phyloP scores from a whole-genome alignment of 805 yeast species.

The Yamadazyma nakazawae region DNA sequence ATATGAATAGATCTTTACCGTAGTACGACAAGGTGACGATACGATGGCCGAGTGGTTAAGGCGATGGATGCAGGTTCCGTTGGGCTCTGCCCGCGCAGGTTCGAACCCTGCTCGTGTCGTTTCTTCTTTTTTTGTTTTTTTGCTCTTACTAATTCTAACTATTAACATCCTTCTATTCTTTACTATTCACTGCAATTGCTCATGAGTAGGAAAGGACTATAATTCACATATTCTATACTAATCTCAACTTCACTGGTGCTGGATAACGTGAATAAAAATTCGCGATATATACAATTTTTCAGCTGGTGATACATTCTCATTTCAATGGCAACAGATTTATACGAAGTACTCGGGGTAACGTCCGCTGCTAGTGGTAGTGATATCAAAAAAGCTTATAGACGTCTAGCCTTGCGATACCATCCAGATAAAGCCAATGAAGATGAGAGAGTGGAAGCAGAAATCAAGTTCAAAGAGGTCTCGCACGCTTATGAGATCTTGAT shows the following conservation, averaged over 20 bases:
- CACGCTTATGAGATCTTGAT: constrained; percentile 82
- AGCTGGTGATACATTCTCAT: not conserved
- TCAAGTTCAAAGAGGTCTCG: constrained; percentile 75
- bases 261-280: not conserved
- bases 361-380: constrained; percentile 44
- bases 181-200: too few species aligned
- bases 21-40: constrained; percentile 13
- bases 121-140: constrained; percentile 32
- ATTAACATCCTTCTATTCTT: too few species aligned
- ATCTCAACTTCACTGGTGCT: too few species aligned
- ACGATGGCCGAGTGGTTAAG: constrained; percentile 78
- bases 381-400: constrained; percentile 67
- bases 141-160: too few species aligned
- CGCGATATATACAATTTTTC: not conserved
- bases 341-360: constrained; percentile 47
- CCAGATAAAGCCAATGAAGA: constrained; percentile 78
- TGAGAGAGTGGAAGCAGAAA: constrained; percentile 67
- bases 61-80: constrained; percentile 72
- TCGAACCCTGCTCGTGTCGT: constrained; percentile 77
- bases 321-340: constrained; percentile 19
- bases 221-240: too few species aligned
- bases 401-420: constrained; percentile 58
- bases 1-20: too few species aligned
- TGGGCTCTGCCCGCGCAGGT: constrained; percentile 80
- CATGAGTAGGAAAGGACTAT: too few species aligned